Conservation (phyloP, 148 eudicot species). For the Hydrangea macrophylla region DNA sequence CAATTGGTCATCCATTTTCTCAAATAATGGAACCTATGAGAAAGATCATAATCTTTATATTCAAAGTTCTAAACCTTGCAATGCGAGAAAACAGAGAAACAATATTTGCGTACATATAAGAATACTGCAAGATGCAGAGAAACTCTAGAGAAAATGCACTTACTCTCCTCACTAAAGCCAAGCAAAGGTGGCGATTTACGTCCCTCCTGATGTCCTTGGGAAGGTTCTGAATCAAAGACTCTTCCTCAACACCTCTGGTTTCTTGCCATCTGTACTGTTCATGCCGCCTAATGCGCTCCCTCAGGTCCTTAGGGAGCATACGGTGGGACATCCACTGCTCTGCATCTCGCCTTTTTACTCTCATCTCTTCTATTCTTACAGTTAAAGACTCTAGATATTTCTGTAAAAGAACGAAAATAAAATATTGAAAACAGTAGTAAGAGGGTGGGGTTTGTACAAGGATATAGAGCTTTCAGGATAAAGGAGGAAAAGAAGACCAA, state of each 20-base stretch:
- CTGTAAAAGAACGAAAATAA: constrained; percentile 17
- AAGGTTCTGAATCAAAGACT: constrained; percentile 49
- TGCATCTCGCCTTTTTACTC: constrained; percentile 59
- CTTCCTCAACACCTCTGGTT: constrained; percentile 70
- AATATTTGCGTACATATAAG: neutral
- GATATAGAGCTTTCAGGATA: too few relatives aligned
- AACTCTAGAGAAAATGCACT: constrained; percentile 19
- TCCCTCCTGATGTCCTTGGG: constrained; percentile 78
- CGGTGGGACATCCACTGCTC: constrained; percentile 88
- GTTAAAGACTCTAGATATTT: constrained; percentile 63
- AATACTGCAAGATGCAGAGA: neutral
- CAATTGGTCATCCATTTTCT: constrained; percentile 58
- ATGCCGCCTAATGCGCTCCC: constrained; percentile 50
- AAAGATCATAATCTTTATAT: neutral
- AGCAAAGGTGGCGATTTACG: constrained; percentile 72
- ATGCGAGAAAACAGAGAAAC: neutral
- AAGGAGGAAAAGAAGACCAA: too few relatives aligned
- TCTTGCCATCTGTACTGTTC: constrained; percentile 76
- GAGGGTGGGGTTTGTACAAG: too few relatives aligned
- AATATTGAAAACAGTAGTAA: too few relatives aligned
- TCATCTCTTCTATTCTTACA: constrained; percentile 68
- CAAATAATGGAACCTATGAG: constrained; percentile 71
- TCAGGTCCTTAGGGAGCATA: constrained; percentile 55
- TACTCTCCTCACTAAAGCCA: constrained; percentile 52
- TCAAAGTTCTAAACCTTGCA: neutral